phyloP scores from a whole-genome alignment of 176 grass and related monocot genomes.

The Stipa capillata region DNA sequence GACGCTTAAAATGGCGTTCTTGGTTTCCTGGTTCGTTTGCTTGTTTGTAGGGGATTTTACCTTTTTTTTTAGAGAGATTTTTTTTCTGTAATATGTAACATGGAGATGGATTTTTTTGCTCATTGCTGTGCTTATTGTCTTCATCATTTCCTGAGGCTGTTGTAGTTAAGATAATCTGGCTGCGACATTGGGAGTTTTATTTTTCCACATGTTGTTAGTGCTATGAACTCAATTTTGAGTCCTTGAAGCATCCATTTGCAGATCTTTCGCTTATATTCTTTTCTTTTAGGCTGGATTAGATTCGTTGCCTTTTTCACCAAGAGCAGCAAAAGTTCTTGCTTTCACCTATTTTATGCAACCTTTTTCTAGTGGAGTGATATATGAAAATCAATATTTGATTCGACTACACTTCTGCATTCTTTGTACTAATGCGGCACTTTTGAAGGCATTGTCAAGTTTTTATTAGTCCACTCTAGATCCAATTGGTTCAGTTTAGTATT shows the following conservation, averaged over 20 bases:
- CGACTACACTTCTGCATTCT: not conserved
- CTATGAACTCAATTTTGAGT: not conserved
- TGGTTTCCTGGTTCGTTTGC: not conserved
- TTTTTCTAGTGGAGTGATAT: not conserved
- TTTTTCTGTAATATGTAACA: not conserved
- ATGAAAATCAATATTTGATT: not conserved
- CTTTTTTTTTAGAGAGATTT: no score
- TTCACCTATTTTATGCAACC: not conserved
- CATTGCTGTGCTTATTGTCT: not conserved
- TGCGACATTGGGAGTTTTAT: not conserved
- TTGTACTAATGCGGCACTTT: not conserved
- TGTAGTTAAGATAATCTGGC: not conserved
- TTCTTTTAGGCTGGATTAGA: not conserved
- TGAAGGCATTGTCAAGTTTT: not conserved
- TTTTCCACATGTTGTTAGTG: not conserved
- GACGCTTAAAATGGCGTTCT: not conserved
- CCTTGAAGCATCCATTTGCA: not conserved
- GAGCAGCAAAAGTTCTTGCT: not conserved
- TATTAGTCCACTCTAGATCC: not conserved
- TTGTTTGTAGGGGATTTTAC: conserved; percentile 9
- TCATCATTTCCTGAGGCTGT: not conserved
- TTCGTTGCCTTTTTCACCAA: not conserved
- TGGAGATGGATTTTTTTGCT: not conserved
- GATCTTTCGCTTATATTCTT: not conserved
- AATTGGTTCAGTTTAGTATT: not conserved